phyloP scores from a whole-genome alignment of 2,329 filamentous ascomycete genomes.

The Monascus ruber region DNA sequence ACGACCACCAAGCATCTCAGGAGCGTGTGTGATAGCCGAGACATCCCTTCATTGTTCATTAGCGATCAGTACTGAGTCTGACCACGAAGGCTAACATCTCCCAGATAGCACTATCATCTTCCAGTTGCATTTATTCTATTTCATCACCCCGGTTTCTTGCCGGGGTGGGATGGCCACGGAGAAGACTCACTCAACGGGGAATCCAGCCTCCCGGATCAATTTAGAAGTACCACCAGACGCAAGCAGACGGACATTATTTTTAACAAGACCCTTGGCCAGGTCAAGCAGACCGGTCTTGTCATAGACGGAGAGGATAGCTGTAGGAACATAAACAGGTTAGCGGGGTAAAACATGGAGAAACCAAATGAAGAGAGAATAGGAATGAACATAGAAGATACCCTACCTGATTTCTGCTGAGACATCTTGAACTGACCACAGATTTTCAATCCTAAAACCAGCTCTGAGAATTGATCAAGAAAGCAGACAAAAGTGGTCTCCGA shows the following conservation, averaged over 20 bases:
- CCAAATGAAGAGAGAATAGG: slow-evolving; percentile 6
- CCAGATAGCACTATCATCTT: no score
- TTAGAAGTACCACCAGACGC: slow-evolving; percentile 91
- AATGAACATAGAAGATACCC: slow-evolving; percentile 6
- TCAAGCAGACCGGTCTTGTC: slow-evolving; percentile 96
- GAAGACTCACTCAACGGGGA: slow-evolving; percentile 72
- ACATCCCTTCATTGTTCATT: slow-evolving; percentile 56
- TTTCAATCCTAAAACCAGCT: not conserved
- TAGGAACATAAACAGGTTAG: slow-evolving; percentile 3
- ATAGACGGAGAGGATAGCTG: slow-evolving; percentile 92
- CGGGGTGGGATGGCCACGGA: not conserved
- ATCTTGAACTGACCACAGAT: slow-evolving; percentile 20
- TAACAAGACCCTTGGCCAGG: slow-evolving; percentile 77
- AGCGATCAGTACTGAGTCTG: slow-evolving; percentile 1
- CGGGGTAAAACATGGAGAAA: slow-evolving; percentile 3
- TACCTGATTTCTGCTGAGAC: slow-evolving; percentile 33
- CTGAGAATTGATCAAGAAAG: slow-evolving; percentile 3
- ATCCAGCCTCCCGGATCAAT: slow-evolving; percentile 92
- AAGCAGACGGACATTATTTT: slow-evolving; percentile 83
- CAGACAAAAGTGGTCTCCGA: slow-evolving; percentile 9
- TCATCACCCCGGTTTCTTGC: not conserved
- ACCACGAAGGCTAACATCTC: no score
- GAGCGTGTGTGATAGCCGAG: slow-evolving; percentile 90
- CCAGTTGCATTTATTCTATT: not conserved
- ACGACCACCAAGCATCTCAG: slow-evolving; percentile 87